A percentile compares a stretch with the other conserved stretches of the same genome.
phyloP scores from a whole-genome alignment of 202 grass and related monocot genomes.

The Eragrostis tef region DNA sequence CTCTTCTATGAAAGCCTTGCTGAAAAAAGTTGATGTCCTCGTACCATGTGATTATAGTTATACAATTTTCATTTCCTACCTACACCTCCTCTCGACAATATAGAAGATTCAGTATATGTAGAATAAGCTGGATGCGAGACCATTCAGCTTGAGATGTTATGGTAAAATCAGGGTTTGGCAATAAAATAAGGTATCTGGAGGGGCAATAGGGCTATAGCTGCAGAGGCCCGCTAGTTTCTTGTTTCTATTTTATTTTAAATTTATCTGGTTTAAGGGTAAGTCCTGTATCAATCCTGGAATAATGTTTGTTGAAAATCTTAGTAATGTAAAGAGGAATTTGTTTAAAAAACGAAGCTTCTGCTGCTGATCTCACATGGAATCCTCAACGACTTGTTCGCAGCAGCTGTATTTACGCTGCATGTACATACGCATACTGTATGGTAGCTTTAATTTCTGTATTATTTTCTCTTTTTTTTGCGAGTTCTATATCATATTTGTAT shows the following conservation, averaged over 20 bases:
- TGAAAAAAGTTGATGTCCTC: constrained; percentile 55
- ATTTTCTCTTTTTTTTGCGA: too few relatives aligned
- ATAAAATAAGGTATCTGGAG: constrained; percentile 41
- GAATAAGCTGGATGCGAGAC: constrained; percentile 52
- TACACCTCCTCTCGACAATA: constrained; percentile 1
- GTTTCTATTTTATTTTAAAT: constrained; percentile 2
- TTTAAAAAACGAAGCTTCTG: neutral
- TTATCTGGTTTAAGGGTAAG: constrained; percentile 32
- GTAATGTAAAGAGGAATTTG: constrained; percentile 48
- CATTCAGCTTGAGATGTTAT: constrained; percentile 46
- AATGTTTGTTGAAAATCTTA: constrained; percentile 33
- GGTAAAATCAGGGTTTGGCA: constrained; percentile 29
- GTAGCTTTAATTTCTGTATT: neutral
- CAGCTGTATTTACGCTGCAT: neutral
- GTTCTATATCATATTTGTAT: too few relatives aligned
- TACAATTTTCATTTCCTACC: constrained; percentile 27
- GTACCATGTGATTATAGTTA: constrained; percentile 27
- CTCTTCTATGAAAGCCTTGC: constrained; percentile 92
- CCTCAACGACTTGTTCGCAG: neutral
- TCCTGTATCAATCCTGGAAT: constrained; percentile 36
- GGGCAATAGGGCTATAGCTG: constrained; percentile 31
- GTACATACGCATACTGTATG: neutral
- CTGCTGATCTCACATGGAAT: neutral
- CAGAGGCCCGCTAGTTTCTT: constrained; percentile 35
- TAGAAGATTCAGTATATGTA: constrained; percentile 44